Conservation (phyloP, 1,139 yeast genomes). For the Trichomonascaceae sp. region DNA sequence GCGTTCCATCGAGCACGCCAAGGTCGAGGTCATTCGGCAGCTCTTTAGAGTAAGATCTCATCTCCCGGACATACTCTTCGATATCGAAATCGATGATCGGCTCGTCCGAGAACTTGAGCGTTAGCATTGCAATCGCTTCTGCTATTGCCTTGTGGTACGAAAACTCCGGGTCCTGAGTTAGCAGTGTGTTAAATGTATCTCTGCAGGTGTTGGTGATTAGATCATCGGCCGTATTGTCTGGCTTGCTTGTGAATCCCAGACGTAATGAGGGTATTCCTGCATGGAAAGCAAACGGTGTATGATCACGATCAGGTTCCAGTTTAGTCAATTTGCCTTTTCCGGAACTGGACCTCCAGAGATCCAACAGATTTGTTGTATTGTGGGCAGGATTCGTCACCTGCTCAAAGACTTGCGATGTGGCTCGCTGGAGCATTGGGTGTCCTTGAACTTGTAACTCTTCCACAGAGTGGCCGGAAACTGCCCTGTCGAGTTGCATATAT, state of each 20-base stretch:
- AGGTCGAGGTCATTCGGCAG: conserved; percentile 10
- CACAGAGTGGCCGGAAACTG: conserved; percentile 44
- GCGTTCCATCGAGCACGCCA: conserved; percentile 13
- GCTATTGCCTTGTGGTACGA: conserved; percentile 44
- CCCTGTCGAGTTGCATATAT: conserved; percentile 67
- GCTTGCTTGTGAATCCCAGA: conserved; percentile 32
- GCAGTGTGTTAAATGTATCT: conserved; percentile 52
- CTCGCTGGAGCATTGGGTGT: conserved; percentile 48
- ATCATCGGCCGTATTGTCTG: conserved; percentile 5
- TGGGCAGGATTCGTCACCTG: conserved; percentile 28
- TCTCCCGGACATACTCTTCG: conserved; percentile 28
- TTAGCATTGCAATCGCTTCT: conserved; percentile 40
- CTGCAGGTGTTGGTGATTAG: conserved; percentile 33
- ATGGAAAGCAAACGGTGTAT: conserved; percentile 49
- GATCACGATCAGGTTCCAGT: conserved; percentile 35
- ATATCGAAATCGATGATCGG: conserved; percentile 69
- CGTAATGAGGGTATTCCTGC: conserved; percentile 62
- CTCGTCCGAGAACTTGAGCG: conserved; percentile 49
- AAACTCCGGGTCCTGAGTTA: conserved; percentile 44
- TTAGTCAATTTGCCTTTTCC: conserved; percentile 8
- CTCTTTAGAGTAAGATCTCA: conserved; percentile 1
- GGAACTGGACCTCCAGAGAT: conserved; percentile 8
- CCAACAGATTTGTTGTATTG: conserved; percentile 12
- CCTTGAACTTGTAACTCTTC: conserved; percentile 38
- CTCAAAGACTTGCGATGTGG: conserved; percentile 32